Evolutionary conservation across 441 rosid species (phyloP).

Genomic region (Populus hybrid): DNA sequence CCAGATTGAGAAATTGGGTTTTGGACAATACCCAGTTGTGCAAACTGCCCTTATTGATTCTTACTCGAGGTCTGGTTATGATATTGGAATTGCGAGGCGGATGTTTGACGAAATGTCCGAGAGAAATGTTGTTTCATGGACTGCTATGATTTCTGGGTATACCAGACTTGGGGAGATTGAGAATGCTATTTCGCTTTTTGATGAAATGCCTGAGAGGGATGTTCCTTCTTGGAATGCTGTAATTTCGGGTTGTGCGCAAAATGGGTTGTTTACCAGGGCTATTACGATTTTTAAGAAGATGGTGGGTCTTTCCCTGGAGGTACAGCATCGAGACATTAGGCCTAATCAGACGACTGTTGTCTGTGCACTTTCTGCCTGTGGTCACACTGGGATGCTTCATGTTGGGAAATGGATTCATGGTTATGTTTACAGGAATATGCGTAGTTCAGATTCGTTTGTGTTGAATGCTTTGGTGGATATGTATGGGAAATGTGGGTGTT

Average conservation of each 20-base stretch:
- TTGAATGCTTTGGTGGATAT: constrained; percentile 63
- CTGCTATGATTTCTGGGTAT: constrained; percentile 46
- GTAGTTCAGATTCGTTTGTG: constrained; percentile 42
- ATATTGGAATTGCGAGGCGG: constrained; percentile 36
- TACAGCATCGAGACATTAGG: constrained; percentile 10
- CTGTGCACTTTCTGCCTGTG: constrained; percentile 63
- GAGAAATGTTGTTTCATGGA: constrained; percentile 56
- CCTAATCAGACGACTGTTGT: constrained; percentile 57
- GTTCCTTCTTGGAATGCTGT: constrained; percentile 62
- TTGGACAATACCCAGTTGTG: constrained; percentile 52
- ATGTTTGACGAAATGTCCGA: constrained; percentile 47
- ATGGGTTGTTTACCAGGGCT: constrained; percentile 48
- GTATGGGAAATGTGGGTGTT: constrained; percentile 71
- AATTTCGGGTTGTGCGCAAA: constrained; percentile 59
- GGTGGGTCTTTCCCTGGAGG: constrained; percentile 29
- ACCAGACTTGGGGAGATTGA: constrained; percentile 38
- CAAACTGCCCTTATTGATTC: constrained; percentile 74
- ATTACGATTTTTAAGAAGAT: constrained; percentile 48
- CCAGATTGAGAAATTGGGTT: constrained; percentile 59
- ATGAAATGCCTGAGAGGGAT: constrained; percentile 60
- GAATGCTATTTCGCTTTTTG: constrained; percentile 49
- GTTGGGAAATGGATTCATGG: constrained; percentile 65
- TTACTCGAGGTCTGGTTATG: constrained; percentile 46
- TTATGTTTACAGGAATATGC: constrained; percentile 37
- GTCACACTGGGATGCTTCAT: constrained; percentile 56